Conservation (phyloP, 495 filamentous ascomycete genomes). For the Hypoxylon intermedium region DNA sequence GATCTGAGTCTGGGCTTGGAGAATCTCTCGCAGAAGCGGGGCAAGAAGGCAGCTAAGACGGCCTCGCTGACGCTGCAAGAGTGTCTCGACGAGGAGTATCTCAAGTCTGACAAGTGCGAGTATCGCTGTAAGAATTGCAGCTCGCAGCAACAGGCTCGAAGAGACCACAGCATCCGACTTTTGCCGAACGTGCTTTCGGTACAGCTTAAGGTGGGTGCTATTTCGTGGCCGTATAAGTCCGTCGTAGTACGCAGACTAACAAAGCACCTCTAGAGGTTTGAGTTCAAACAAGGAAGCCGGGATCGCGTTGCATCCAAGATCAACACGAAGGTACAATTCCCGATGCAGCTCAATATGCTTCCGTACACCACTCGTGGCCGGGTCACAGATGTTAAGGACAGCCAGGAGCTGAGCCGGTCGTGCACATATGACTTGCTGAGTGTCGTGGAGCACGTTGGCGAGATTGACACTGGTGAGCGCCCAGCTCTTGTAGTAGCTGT, state of each 20-base stretch:
- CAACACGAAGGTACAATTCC: constrained; percentile 80
- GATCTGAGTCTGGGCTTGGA: constrained; percentile 85
- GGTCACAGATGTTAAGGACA: constrained; percentile 47
- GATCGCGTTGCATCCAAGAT: constrained; percentile 76
- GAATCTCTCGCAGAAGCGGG: constrained; percentile 58
- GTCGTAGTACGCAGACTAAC: neutral
- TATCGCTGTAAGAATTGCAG: constrained; percentile 82
- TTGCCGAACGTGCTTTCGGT: constrained; percentile 88
- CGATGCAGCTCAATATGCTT: constrained; percentile 83
- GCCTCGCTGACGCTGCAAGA: constrained; percentile 68
- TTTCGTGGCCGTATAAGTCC: neutral
- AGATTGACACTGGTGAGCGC: constrained; percentile 70
- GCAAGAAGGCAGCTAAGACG: constrained; percentile 51
- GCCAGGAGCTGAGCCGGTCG: constrained; percentile 57
- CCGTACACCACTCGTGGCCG: constrained; percentile 77
- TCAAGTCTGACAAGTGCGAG: constrained; percentile 75
- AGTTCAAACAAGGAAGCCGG: constrained; percentile 66
- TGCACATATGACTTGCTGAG: constrained; percentile 82
- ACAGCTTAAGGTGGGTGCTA: constrained; percentile 78
- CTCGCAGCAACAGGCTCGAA: constrained; percentile 73
- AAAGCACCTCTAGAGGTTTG: constrained; percentile 67
- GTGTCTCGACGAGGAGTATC: constrained; percentile 82
- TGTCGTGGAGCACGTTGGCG: constrained; percentile 85
- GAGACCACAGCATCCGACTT: constrained; percentile 78
- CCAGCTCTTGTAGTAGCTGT: neutral